Percentiles rank a stretch among this genome's conserved stretches.
phyloP scores from a whole-genome alignment of 78 protist genomes.

The Pigoraptor vietnamica region DNA sequence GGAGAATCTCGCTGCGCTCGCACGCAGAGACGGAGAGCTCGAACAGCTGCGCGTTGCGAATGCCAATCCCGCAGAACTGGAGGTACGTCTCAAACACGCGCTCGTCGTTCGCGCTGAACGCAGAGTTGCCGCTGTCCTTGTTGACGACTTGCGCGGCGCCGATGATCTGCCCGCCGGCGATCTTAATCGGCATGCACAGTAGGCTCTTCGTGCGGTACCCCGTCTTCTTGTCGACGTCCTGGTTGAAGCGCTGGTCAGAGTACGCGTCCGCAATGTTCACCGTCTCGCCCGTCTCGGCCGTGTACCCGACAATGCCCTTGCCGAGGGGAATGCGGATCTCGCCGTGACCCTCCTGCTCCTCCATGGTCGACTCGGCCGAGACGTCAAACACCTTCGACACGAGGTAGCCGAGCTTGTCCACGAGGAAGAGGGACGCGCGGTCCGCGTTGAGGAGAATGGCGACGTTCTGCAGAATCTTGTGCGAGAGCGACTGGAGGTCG shows the following conservation, averaged over 20 bases:
- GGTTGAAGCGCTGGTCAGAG: constrained; percentile 21
- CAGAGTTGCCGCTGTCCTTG: background rate
- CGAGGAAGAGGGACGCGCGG: background rate
- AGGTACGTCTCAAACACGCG: background rate
- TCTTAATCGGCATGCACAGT: background rate
- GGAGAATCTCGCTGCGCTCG: background rate
- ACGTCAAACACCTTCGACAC: background rate
- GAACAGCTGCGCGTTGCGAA: background rate
- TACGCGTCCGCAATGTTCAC: constrained; percentile 29
- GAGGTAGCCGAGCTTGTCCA: background rate
- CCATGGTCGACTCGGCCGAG: background rate
- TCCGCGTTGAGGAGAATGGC: background rate
- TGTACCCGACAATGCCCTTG: constrained; percentile 24
- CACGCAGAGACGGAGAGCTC: background rate
- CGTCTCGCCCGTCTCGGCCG: constrained; percentile 12
- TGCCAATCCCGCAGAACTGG: background rate
- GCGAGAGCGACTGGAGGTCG: background rate
- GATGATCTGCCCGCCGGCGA: background rate
- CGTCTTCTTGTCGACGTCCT: background rate
- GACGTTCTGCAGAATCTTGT: background rate
- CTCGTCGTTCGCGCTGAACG: background rate
- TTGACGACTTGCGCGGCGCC: background rate
- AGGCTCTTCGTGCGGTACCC: background rate
- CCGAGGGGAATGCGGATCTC: constrained; percentile 17
- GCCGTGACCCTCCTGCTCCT: background rate